Base-by-base conservation (phyloP, 129 eudicot genomes). In the Artemisia argyi region DNA sequence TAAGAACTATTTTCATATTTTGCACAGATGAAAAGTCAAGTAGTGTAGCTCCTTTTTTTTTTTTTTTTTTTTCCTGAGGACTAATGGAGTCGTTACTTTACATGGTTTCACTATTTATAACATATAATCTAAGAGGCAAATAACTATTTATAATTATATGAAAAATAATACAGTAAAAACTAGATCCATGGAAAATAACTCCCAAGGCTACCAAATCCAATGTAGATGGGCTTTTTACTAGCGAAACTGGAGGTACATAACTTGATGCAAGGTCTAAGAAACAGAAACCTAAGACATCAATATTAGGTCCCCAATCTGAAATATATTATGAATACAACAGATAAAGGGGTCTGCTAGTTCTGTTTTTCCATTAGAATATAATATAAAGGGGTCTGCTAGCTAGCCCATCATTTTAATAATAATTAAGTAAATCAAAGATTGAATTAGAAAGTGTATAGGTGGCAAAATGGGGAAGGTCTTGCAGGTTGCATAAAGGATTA, bases 191-290 rank as follows among this genome's bases (percentile, higher is more conserved):
- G 18, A 65, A 59, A 71, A 74, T 42, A 60, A 89, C 96, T 90
- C 83, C 90, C 99, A 72, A 94, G 99, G 87, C 99, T 94, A 57
- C 99, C 99, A 65, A 94, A 94, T 52, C 97, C 99, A 84, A 94
- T 83, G 83, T 94, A 94, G 58, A 94, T 84, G 72, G 99, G 97
- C 85, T 81, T 80, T 78, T 77, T 26, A 75, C 86, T 48, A 94
- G 94, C 26, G 95, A 74, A 79, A 83, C 86, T 58, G 92, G 89
- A 78, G 99, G 99, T 70, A 73, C 79, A 73, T 90, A 94, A 78
- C 76, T 90, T 51, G 99, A 85, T 63, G 97, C 97, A 52, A 94
- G 96, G 82, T 94, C 97, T 35, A 94, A 89, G 81, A 90, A 94
- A 74, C 99, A 94, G 78, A 94, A 94, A 17, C 99, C 99, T 61